Base-by-base conservation (phyloP, 1,284 basidiomycete genomes). In the Ceratorhiza oryzae-sativae region DNA sequence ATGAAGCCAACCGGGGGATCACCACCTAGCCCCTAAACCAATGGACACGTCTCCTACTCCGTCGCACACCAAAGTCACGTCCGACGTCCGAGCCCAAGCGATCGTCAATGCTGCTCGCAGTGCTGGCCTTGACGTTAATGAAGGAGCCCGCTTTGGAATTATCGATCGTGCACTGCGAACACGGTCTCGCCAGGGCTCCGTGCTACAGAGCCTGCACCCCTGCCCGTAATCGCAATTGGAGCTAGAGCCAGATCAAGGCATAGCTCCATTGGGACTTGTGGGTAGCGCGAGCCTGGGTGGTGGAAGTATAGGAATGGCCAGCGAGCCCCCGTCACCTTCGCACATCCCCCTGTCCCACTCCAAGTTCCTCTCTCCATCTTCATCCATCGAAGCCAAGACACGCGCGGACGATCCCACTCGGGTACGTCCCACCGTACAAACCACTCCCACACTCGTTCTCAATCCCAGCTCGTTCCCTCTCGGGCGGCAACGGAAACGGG, bases 271-370 rank as follows among this genome's bases (percentile, higher is more conserved):
- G 60, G 46, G 36, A 39, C 36, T 39, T 9, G 32, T 56, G n/a
- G 42, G 42, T 3, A 45, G 42, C 18, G 42, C 42, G 6, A 45
- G 42, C n/a, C 15, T 56, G 18, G 18, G 55, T 56, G 30, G 55
- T 10, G 48, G 48, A 18, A 25, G 8, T 4, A 61, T 58, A 8
- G 67, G 67, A 13, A 36, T 18, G 12, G n/a, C 27, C 23, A 70
- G 67, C 53, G 67, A 70, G 55, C 67, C 67, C 4, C 41, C 67
- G 1, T 70, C 67, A 12, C 67, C 67, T 12, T 70, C 55, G 18
- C 67, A 70, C 20, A 20, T 32, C 27, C 13, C 25, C n/a, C 13
- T 15, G 5, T n/a, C 23, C 30, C 30, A 53, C 23, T 25, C n/a
- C 42, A 46, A 20, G 13, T 61, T n/a, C n/a, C 30, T 36, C 3